phyloP scores from a whole-genome alignment of 352 stramenopile species.

The Pythium rishiriense region DNA sequence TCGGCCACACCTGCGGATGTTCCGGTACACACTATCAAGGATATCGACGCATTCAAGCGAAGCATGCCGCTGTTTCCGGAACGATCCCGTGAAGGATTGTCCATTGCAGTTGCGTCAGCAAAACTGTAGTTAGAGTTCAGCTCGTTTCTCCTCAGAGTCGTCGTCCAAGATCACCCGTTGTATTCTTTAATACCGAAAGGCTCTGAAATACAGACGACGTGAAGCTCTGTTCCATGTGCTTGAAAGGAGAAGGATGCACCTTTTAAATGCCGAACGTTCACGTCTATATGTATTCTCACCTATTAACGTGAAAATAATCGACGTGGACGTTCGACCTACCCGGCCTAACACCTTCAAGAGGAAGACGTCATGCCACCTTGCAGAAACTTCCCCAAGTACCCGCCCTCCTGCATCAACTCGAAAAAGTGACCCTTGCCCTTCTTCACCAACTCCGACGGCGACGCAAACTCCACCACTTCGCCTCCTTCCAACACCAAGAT shows the following conservation, averaged over 20 bases:
- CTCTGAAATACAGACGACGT: too few relatives aligned
- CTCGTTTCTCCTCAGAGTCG: too few relatives aligned
- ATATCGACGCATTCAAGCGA: constrained; percentile 62
- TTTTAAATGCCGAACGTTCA: too few relatives aligned
- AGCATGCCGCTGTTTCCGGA: constrained; percentile 71
- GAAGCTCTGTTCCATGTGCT: too few relatives aligned
- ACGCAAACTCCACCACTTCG: constrained; percentile 81
- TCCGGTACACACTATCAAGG: constrained; percentile 38
- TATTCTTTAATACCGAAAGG: too few relatives aligned
- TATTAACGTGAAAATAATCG: too few relatives aligned
- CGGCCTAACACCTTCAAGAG: too few relatives aligned
- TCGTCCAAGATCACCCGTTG: too few relatives aligned
- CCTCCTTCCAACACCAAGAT: constrained; percentile 89
- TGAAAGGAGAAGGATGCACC: too few relatives aligned
- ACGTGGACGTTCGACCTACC: too few relatives aligned
- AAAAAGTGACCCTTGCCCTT: constrained; percentile 48
- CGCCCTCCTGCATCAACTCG: constrained; percentile 45
- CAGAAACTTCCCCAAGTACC: constrained; percentile 36
- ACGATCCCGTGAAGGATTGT: constrained; percentile 26
- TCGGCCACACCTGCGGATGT: background rate
- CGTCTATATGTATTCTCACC: too few relatives aligned
- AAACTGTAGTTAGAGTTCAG: constrained; percentile 21
- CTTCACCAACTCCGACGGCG: constrained; percentile 60
- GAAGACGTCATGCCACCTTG: too few relatives aligned
- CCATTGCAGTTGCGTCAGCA: constrained; percentile 5